Conservation (phyloP, 2,329 filamentous ascomycete genomes). For the Diplodia corticola region DNA sequence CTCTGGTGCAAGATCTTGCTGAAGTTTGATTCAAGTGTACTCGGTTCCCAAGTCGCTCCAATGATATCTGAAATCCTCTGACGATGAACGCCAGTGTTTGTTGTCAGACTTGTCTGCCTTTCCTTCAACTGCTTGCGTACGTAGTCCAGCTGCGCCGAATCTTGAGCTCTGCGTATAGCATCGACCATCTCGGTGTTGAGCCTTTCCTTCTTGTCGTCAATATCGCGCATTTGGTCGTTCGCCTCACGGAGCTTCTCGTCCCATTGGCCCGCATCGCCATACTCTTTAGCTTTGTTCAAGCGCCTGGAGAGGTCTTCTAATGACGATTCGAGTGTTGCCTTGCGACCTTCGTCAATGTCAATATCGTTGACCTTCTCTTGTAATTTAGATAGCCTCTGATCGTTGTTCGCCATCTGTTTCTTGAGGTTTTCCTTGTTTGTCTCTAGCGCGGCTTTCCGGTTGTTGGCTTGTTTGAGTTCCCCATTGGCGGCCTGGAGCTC, state of each 20-base stretch:
- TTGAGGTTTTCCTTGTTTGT: conserved; percentile 74
- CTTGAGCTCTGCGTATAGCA: conserved; percentile 75
- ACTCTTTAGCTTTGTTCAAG: conserved; percentile 62
- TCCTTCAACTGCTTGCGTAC: conserved; percentile 78
- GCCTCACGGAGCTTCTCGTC: conserved; percentile 69
- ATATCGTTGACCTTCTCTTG: conserved; percentile 72
- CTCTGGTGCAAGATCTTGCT: conserved; percentile 63
- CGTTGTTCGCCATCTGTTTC: conserved; percentile 71
- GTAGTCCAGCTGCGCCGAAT: conserved; percentile 80
- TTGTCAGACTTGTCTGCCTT: conserved; percentile 72
- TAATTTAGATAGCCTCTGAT: conserved; percentile 65
- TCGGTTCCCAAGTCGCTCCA: conserved; percentile 65
- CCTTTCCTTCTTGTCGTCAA: conserved; percentile 71
- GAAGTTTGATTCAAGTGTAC: conserved; percentile 70
- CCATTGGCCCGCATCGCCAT: conserved; percentile 64
- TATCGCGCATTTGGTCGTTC: conserved; percentile 63
- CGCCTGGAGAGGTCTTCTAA: conserved; percentile 67
- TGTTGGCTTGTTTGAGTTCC: conserved; percentile 70
- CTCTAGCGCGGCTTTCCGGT: conserved; percentile 68
- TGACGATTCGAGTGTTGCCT: conserved; percentile 73
- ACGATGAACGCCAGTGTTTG: conserved; percentile 72
- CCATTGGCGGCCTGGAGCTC: conserved; percentile 73
- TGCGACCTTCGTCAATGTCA: conserved; percentile 80
- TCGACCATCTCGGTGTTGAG: conserved; percentile 81
- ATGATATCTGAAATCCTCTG: conserved; percentile 68